Conservation (phyloP, 192 early-diverging fungal genomes). For the Linnemannia zychae region DNA sequence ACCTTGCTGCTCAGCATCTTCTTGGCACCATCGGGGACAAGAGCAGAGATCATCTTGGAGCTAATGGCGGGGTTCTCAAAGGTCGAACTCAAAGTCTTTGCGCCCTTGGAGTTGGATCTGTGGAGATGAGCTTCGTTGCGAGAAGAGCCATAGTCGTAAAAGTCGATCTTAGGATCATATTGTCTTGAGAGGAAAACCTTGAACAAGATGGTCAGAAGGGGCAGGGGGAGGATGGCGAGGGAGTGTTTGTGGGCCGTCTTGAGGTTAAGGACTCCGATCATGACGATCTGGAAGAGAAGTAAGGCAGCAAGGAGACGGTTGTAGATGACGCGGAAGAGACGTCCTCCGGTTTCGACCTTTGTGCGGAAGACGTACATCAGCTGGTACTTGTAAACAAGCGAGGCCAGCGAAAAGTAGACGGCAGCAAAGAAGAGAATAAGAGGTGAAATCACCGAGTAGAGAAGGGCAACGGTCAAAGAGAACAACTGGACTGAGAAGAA, state of each 20-base stretch:
- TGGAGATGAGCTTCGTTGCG: slow-evolving; percentile 52
- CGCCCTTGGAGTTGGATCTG: slow-evolving; percentile 39
- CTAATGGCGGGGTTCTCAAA: slow-evolving; percentile 79
- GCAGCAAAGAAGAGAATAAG: slow-evolving; percentile 75
- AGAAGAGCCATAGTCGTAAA: slow-evolving; percentile 59
- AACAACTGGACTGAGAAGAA: slow-evolving; percentile 79
- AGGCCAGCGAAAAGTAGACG: slow-evolving; percentile 73
- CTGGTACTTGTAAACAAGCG: slow-evolving; percentile 80
- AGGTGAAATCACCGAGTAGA: slow-evolving; percentile 81
- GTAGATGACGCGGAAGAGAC: slow-evolving; percentile 77
- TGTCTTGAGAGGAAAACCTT: slow-evolving; percentile 63
- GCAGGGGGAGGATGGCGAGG: slow-evolving; percentile 68
- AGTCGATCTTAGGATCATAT: slow-evolving; percentile 69
- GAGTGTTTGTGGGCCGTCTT: slow-evolving; percentile 58
- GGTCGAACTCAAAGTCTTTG: slow-evolving; percentile 59
- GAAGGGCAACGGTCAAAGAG: slow-evolving; percentile 77
- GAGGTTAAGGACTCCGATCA: slow-evolving; percentile 73
- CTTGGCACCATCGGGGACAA: slow-evolving; percentile 75
- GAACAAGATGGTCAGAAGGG: slow-evolving; percentile 66
- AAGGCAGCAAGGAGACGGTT: slow-evolving; percentile 77
- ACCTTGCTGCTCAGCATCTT: slow-evolving; percentile 73
- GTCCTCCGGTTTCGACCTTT: slow-evolving; percentile 76
- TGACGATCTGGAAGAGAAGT: slow-evolving; percentile 75
- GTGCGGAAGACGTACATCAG: slow-evolving; percentile 83
- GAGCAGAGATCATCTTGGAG: slow-evolving; percentile 71